Evolutionary conservation across 2,329 filamentous ascomycete genomes (phyloP), one percentile per base, ranked within the genome.

Genomic region (Ophiocordyceps unilateralis): DNA sequence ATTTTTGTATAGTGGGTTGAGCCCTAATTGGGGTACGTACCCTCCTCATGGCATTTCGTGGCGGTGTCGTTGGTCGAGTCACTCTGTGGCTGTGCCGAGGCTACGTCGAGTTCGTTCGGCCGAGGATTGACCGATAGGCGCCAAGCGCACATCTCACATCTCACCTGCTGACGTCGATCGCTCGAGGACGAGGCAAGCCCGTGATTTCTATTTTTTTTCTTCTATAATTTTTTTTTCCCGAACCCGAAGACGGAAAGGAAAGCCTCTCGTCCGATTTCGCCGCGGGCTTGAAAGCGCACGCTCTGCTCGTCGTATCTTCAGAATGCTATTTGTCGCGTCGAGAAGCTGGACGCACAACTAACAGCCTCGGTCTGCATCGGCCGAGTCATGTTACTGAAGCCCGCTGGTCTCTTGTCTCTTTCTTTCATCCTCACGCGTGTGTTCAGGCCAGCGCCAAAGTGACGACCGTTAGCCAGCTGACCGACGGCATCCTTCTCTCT

Each of bases 1-100:
- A 46, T 47, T 51, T 52, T 51, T 40, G 46, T 41, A 53, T 15
- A 42, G 53, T 56, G 53, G 53, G 53, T 52, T 56, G 53, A 56
- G 53, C 53, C 53, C 53, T 56, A 56, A 55, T 36, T n/a, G 32
- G 32, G 32, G 32, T 36, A 36, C 39, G 39, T 40, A 32, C 17
- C 22, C 21, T 38, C 15, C 22, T 5, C 6, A 30, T 22, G 12
- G 6, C 32, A 8, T 19, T 8, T 36, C 15, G 32, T 36, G 32
- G 32, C 32, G 32, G 32, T 36, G 32, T 15, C 7, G 15, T 15
- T 6, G 3, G 15, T 19, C 15, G n/a, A n/a, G 15, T 19, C 8
- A 17, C 15, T 15, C 32, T 36, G 32, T 32, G 28, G 28, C 28
- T 15, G 28, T 15, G 28, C 28, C n/a, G n/a, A n/a, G 14, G 5